Evolutionary conservation across 2,329 filamentous ascomycete genomes (phyloP), one percentile per base, ranked within the genome.

Genomic region (Neophaeococcomyces mojaviensis): DNA sequence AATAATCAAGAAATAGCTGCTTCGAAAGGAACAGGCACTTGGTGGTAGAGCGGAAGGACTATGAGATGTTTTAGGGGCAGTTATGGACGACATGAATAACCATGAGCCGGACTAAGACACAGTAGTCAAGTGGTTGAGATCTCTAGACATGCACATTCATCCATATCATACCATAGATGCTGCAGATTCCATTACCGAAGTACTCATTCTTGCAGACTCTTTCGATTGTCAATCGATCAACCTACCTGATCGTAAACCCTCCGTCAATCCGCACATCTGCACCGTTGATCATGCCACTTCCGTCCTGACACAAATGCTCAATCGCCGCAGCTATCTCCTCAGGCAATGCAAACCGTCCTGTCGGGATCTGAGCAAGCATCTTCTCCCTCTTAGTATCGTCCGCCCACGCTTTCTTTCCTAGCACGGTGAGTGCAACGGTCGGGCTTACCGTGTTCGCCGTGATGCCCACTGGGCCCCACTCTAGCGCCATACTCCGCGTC

Each of bases 371-470:
- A 39, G 59, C 56, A 37, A 68, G 51, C 44, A 67, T 65, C 1
- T 60, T 61, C 43, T 66, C 60, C 26, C 61, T 52, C 31, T 67
- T 64, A 7, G 48, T 47, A 2, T 59, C 52, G 30, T 64, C 62
- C 1, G 64, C 64, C 66, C 66, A 68, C 4, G 65, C 65, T 50
- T 67, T 68, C 53, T 65, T 64, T 3, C 69, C 70, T 26, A 73
- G 53, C 5, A 59, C 64, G 8, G 70, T 73, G 68, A 67, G 70
- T 2, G 68, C 68, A 10, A 70, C 67, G 3, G 68, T 70, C 10
- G 70, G 70, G 10, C 62, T 66, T 2, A 73, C 65, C 3, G 62
- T 66, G 49, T 73, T 73, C 3, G 68, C 58, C 0, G 69, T 72
- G 9, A 73, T 71, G 2, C 70, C 69, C 4, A 61, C 58, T 3